Conservation (phyloP, 805 yeast species). For the Hanseniaspora nectarophila region DNA sequence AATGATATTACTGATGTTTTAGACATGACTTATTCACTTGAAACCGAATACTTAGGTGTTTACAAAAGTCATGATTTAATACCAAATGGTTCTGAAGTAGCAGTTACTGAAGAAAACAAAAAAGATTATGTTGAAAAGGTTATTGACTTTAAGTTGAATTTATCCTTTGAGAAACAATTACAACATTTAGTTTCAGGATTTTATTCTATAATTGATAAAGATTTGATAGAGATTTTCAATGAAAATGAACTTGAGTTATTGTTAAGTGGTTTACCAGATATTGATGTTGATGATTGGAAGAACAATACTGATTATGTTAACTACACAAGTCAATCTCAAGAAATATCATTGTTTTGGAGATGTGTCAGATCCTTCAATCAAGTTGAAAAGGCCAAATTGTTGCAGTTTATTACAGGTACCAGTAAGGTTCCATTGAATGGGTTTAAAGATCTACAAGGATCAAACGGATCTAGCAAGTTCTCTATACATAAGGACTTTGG, state of each 20-base stretch:
- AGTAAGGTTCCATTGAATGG: constrained; percentile 93
- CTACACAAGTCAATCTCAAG: constrained; percentile 71
- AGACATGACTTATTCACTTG: constrained; percentile 87
- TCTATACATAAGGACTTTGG: constrained; percentile 86
- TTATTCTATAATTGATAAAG: constrained; percentile 78
- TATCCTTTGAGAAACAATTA: constrained; percentile 78
- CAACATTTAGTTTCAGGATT: constrained; percentile 76
- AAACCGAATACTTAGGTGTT: constrained; percentile 87
- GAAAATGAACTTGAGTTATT: constrained; percentile 90
- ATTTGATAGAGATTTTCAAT: constrained; percentile 73
- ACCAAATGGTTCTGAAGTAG: constrained; percentile 67
- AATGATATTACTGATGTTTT: constrained; percentile 93
- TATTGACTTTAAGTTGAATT: constrained; percentile 74
- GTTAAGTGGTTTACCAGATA: constrained; percentile 90
- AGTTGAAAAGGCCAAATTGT: constrained; percentile 84
- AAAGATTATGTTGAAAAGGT: constrained; percentile 75
- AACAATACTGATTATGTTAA: constrained; percentile 70
- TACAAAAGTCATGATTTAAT: constrained; percentile 71
- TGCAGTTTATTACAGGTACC: constrained; percentile 96
- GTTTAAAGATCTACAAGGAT: constrained; percentile 78
- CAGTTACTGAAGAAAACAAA: constrained; percentile 84
- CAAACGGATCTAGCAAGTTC: constrained; percentile 74
- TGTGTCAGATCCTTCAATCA: constrained; percentile 88
- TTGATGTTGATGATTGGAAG: constrained; percentile 93
- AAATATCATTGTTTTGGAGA: constrained; percentile 95